A percentile compares a stretch with the other conserved stretches of the same genome.
Conservation (phyloP, 306 rosid species). For the Vigna reflexopilosa region DNA sequence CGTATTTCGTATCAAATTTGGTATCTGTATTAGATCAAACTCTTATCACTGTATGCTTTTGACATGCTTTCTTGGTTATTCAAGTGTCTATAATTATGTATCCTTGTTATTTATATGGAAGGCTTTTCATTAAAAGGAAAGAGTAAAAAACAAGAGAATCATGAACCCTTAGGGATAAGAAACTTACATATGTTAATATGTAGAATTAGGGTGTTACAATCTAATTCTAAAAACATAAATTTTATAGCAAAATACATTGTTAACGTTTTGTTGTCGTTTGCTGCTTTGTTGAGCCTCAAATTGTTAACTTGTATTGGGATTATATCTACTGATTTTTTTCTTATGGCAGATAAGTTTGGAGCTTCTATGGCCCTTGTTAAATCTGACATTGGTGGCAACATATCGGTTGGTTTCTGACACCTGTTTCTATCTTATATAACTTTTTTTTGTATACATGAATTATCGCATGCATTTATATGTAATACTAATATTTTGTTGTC, state of each 20-base stretch:
- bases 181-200: conserved; percentile 6
- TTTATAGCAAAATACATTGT: conserved; percentile 17
- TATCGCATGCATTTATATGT: conserved; percentile 18
- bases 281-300: conserved; percentile 24
- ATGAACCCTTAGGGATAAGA: conserved; percentile 22
- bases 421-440: background rate
- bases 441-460: conserved; percentile 18
- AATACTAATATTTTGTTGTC: background rate
- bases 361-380: conserved; percentile 94
- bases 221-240: conserved; percentile 10
- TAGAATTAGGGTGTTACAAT: conserved; percentile 4
- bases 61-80: conserved; percentile 23
- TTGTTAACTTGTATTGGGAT: background rate
- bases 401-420: conserved; percentile 60
- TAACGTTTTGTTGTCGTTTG: conserved; percentile 8
- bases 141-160: conserved; percentile 11
- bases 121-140: conserved; percentile 1
- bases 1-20: conserved; percentile 4
- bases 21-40: background rate
- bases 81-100: background rate
- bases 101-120: background rate
- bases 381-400: conserved; percentile 87
- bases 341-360: conserved; percentile 87
- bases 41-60: conserved; percentile 8
- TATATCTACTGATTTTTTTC: conserved; percentile 40